phyloP scores from a whole-genome alignment of 441 rosid species.

The California macrophylla region DNA sequence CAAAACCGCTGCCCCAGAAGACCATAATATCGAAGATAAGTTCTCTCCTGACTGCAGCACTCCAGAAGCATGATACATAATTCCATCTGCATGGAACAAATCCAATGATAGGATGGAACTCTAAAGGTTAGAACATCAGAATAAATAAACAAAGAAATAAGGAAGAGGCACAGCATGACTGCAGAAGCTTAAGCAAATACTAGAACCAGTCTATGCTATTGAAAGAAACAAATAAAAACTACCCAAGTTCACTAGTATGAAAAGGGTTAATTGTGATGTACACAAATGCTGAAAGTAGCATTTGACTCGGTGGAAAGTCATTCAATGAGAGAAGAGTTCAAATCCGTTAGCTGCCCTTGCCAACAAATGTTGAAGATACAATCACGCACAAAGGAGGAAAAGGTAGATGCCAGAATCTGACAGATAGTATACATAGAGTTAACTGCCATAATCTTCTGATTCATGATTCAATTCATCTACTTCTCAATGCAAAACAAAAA shows the following conservation, averaged over 20 bases:
- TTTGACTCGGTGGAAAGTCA: not conserved
- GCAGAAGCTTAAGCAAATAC: not conserved
- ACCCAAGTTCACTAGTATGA: not conserved
- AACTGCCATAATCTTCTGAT: not conserved
- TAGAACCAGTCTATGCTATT: not conserved
- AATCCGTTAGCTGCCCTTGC: not conserved
- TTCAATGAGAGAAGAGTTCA: not conserved
- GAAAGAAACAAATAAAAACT: not conserved
- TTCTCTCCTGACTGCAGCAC: constrained; percentile 90
- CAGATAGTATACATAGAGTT: not conserved
- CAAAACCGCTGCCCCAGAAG: constrained; percentile 85
- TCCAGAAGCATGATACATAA: constrained; percentile 82
- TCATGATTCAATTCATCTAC: not conserved
- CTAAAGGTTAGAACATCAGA: no score
- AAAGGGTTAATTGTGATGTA: not conserved
- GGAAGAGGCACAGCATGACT: not conserved
- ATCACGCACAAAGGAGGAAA: not conserved
- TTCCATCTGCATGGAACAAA: constrained; percentile 58
- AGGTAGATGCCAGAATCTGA: not conserved
- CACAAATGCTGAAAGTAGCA: not conserved
- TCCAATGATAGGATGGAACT: not conserved
- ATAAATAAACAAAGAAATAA: not conserved
- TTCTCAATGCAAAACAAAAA: not conserved
- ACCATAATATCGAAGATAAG: constrained; percentile 79
- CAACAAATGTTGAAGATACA: not conserved